Percentiles rank a stretch among this genome's conserved stretches.
Evolutionary conservation across 1,284 basidiomycete genomes (phyloP).

Genomic region (Megacollybia platyphylla): DNA sequence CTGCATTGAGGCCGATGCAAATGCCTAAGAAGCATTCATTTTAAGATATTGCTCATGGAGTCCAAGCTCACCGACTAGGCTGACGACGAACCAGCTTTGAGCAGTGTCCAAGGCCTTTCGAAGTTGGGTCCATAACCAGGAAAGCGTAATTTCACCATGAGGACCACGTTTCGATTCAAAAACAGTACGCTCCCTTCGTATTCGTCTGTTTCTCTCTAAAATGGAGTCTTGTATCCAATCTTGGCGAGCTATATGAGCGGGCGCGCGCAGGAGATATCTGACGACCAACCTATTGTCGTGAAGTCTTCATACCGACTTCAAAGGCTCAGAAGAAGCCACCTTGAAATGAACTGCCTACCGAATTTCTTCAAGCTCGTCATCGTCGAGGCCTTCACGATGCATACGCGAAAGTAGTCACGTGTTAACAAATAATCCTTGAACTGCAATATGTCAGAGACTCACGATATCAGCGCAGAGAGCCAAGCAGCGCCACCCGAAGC

Average conservation of each 20-base stretch:
- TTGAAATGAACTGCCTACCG: slow-evolving; percentile 15
- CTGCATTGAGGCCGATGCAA: slow-evolving; percentile 88
- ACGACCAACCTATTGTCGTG: slow-evolving; percentile 38
- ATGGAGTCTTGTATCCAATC: slow-evolving; percentile 96
- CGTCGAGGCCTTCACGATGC: slow-evolving; percentile 5
- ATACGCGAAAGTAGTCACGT: too few species aligned
- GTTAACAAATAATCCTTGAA: too few species aligned
- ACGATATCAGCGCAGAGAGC: too few species aligned
- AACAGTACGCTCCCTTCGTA: slow-evolving; percentile 41
- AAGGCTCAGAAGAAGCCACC: not conserved
- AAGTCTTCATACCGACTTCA: slow-evolving; percentile 75
- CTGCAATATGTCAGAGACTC: too few species aligned
- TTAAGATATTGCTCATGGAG: not conserved
- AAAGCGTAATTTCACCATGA: slow-evolving; percentile 33
- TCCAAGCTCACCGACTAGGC: slow-evolving; percentile 65
- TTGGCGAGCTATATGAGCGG: slow-evolving; percentile 9
- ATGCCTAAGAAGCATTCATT: slow-evolving; percentile 41
- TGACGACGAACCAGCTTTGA: slow-evolving; percentile 72
- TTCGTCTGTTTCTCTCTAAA: slow-evolving; percentile 68
- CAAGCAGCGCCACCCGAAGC: too few species aligned
- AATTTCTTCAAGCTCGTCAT: slow-evolving; percentile 25
- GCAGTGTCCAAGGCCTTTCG: slow-evolving; percentile 48
- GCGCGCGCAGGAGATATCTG: not conserved
- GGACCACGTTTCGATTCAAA: slow-evolving; percentile 37
- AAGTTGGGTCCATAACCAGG: slow-evolving; percentile 55